phyloP scores from a whole-genome alignment of 495 filamentous ascomycete species.

The Penicillium nucicola region DNA sequence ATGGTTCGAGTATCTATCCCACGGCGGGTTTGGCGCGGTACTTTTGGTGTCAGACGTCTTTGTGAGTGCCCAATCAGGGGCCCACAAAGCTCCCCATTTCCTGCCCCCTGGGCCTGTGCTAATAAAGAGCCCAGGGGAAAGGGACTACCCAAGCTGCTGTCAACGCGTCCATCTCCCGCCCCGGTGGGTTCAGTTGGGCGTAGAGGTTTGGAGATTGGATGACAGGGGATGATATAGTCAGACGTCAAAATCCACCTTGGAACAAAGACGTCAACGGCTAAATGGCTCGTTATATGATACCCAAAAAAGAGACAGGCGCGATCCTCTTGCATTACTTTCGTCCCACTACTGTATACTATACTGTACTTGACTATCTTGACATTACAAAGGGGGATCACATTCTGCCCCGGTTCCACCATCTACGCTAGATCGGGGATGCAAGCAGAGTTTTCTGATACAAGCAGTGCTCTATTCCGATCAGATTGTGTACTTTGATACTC shows the following conservation, averaged over 20 bases:
- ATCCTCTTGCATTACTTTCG: too few species aligned
- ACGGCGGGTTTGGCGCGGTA: conserved; percentile 18
- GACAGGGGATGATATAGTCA: not conserved
- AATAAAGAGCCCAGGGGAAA: conserved; percentile 15
- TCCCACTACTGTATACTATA: too few species aligned
- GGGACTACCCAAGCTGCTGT: conserved; percentile 22
- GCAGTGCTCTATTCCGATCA: not conserved
- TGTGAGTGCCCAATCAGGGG: conserved; percentile 9
- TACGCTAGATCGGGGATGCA: conserved; percentile 6
- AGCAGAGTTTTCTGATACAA: conserved; percentile 2
- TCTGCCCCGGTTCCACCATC: not conserved
- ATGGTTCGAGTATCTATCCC: conserved; percentile 11
- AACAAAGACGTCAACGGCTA: not conserved
- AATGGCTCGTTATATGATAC: not conserved
- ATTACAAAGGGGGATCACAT: not conserved
- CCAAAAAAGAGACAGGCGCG: too few species aligned
- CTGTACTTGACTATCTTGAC: not conserved
- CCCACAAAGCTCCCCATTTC: not conserved
- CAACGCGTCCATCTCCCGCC: conserved; percentile 24
- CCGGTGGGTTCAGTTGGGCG: conserved; percentile 2
- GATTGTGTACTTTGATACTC: conserved; percentile 1
- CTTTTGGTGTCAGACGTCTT: conserved; percentile 12
- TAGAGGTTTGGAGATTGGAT: too few species aligned
- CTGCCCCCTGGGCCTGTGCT: conserved; percentile 7
- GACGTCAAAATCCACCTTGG: not conserved